Evolutionary conservation across 371 early-diverging fungal species (phyloP).

Genomic region (Syncephalastrum sp.): DNA sequence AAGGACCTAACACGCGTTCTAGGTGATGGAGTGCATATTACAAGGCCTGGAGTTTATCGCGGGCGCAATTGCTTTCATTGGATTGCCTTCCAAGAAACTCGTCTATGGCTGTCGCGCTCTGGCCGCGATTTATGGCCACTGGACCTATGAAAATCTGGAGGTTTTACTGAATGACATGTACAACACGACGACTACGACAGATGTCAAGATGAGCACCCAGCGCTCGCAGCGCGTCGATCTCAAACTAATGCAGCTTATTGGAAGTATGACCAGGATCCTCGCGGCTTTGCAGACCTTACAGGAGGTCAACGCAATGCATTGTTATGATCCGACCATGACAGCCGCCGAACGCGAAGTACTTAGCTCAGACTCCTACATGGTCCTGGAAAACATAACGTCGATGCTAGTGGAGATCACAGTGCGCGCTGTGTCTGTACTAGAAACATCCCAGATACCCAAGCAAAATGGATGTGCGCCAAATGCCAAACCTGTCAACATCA

Average conservation of each 20-base stretch:
- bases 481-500: conserved; percentile 31
- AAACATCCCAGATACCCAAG: conserved; percentile 19
- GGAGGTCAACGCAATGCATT: conserved; percentile 13
- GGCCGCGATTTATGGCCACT: conserved; percentile 37
- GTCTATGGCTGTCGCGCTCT: conserved; percentile 27
- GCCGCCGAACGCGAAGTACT: background rate
- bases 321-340: conserved; percentile 3
- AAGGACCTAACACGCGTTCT: background rate
- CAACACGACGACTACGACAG: background rate
- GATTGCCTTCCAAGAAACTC: conserved; percentile 27
- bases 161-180: conserved; percentile 10
- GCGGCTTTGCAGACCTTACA: conserved; percentile 24
- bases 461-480: background rate
- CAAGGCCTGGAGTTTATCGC: conserved; percentile 41
- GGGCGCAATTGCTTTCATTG: conserved; percentile 30
- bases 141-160: conserved; percentile 36
- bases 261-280: conserved; percentile 34
- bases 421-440: conserved; percentile 37
- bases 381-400: conserved; percentile 30
- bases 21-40: conserved; percentile 43
- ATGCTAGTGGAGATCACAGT: conserved; percentile 37
- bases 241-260: conserved; percentile 40
- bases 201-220: conserved; percentile 12
- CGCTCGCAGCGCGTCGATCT: conserved; percentile 26
- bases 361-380: conserved; percentile 10